Evolutionary conservation across 768 basidiomycete genomes (phyloP).

Genomic region (Boletus rubescentipes): DNA sequence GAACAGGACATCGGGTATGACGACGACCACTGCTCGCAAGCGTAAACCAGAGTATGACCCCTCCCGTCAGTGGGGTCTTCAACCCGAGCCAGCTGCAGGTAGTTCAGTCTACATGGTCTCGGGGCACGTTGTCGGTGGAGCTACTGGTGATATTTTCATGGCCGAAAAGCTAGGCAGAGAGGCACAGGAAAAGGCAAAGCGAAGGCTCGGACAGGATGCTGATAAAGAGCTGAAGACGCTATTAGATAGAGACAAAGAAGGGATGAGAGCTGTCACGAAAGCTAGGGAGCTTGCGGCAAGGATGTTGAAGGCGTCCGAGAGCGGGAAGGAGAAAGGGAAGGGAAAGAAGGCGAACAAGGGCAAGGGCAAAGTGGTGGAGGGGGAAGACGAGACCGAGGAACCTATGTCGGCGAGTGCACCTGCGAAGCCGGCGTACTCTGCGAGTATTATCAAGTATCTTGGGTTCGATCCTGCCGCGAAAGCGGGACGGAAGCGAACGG

Average conservation of each 20-base stretch:
- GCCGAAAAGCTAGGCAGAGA: conserved; percentile 77
- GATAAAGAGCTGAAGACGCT: conserved; percentile 62
- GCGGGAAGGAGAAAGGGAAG: conserved; percentile 16
- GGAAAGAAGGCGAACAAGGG: conserved; percentile 20
- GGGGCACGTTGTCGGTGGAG: conserved; percentile 68
- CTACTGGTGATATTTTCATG: conserved; percentile 44
- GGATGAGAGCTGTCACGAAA: conserved; percentile 61
- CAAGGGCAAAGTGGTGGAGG: conserved; percentile 8
- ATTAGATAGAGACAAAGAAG: conserved; percentile 63
- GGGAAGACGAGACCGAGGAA: conserved; percentile 14
- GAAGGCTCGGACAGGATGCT: conserved; percentile 56
- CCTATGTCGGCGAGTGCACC: conserved; percentile 14
- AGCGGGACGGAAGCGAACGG: conserved; percentile 43
- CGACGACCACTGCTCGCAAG: conserved; percentile 42
- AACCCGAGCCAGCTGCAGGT: conserved; percentile 44
- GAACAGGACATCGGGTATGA: conserved; percentile 73
- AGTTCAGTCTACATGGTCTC: conserved; percentile 76
- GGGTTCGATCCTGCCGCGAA: conserved; percentile 79
- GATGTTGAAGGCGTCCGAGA: conserved; percentile 22
- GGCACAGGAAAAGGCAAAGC: conserved; percentile 72
- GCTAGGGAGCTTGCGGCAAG: conserved; percentile 50
- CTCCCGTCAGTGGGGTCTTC: conserved; percentile 70
- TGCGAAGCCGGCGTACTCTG: conserved; percentile 57
- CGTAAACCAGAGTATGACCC: conserved; percentile 65
- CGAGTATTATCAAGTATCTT: conserved; percentile 62